Conservation (phyloP, 306 rosid genomes). For the Glycine latifolia region DNA sequence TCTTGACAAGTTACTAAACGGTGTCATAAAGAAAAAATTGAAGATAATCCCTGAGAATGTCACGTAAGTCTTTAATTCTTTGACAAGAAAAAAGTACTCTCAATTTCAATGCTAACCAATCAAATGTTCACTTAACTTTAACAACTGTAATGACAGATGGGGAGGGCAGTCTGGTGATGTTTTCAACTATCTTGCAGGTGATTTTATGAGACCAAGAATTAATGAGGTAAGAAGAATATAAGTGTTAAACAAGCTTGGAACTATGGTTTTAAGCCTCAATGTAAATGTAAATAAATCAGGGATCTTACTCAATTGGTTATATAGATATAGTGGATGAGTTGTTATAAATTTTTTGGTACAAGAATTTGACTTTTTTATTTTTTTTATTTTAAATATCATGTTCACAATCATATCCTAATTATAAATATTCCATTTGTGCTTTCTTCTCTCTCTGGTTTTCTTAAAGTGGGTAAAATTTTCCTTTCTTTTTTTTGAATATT, state of each 20-base stretch:
- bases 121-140: constrained; percentile 14
- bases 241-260: not conserved
- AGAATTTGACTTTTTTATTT: no score
- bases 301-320: no score
- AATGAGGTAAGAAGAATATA: constrained; percentile 61
- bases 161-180: constrained; percentile 61
- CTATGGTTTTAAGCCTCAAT: constrained; percentile 4
- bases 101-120: constrained; percentile 3
- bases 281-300: not conserved
- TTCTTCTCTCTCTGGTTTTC: not conserved
- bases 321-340: no score
- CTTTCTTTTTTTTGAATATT: not conserved
- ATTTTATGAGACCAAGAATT: constrained; percentile 93
- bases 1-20: constrained; percentile 65
- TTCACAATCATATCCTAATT: not conserved
- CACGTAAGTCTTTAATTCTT: constrained; percentile 56
- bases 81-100: not conserved
- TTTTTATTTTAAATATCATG: no score
- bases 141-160: constrained; percentile 66
- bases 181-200: constrained; percentile 54
- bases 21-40: constrained; percentile 75
- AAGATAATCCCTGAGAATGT: constrained; percentile 75
- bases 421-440: no score
- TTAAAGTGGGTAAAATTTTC: not conserved
- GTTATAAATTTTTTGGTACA: no score